Conservation (phyloP, 495 filamentous ascomycete genomes). For the Penicillium paxilli region DNA sequence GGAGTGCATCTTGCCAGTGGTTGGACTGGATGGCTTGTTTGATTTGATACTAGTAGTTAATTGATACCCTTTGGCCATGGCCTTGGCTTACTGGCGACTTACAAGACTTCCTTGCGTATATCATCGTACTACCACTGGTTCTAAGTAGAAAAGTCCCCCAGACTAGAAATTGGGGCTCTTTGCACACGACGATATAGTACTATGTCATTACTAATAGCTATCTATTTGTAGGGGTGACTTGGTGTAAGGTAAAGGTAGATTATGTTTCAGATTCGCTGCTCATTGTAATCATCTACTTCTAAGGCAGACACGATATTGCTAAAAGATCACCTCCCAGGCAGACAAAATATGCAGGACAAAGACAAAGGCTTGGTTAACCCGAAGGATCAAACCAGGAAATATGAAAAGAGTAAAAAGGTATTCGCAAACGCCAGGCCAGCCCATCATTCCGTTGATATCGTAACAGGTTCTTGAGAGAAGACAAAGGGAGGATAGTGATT, state of each 20-base stretch:
- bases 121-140: too few relatives aligned
- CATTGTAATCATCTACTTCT: background rate
- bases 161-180: too few relatives aligned
- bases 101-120: too few relatives aligned
- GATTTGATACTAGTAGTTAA: background rate
- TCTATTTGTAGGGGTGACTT: too few relatives aligned
- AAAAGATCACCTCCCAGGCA: background rate
- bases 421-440: constrained; percentile 19
- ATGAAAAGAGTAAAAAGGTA: constrained; percentile 1
- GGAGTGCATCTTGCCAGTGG: too few relatives aligned
- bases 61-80: background rate
- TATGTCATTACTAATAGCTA: too few relatives aligned
- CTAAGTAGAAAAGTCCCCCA: too few relatives aligned
- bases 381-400: background rate
- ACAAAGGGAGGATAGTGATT: background rate
- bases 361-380: background rate
- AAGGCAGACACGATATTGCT: background rate
- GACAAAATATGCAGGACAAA: background rate
- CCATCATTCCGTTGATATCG: constrained; percentile 22
- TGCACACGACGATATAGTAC: too few relatives aligned
- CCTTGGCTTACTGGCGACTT: too few relatives aligned
- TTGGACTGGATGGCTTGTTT: background rate
- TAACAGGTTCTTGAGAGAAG: constrained; percentile 9
- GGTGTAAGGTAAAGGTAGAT: background rate
- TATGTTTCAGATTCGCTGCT: background rate